These are phyloP conservation scores for Alternaria postmessia DNA, from an alignment of 2,329 filamentous ascomycete genomes.

Conservation along the genomic window DNA sequence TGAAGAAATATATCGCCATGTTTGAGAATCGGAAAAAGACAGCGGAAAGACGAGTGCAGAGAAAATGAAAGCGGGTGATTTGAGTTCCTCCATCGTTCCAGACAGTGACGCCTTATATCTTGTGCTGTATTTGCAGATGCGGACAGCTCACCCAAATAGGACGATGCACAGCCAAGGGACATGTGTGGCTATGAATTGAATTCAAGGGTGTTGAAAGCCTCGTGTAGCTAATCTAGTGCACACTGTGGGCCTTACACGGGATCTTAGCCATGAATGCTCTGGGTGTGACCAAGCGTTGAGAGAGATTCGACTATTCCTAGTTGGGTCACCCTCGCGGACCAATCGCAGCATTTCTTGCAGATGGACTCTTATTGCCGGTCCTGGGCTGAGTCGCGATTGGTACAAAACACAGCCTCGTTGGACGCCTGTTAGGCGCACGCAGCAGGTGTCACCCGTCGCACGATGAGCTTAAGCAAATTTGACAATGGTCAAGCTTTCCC, in stretches of 20 bases:
- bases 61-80: neutral
- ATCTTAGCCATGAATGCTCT: neutral
- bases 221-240: neutral
- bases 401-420: neutral
- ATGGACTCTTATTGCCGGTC: neutral
- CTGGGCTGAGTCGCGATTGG: conserved; percentile 10
- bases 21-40: neutral
- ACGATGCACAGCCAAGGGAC: neutral
- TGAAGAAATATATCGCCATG: conserved; percentile 42
- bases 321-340: conserved; percentile 24
- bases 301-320: conserved; percentile 16
- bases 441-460: neutral
- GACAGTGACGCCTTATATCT: conserved; percentile 17
- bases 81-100: neutral
- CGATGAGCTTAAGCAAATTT: neutral
- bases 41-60: neutral
- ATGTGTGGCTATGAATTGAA: conserved; percentile 9
- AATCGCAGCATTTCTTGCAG: conserved; percentile 21
- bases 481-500: conserved; percentile 2
- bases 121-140: neutral
- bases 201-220: neutral
- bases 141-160: conserved; percentile 16
- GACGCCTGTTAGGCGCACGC: neutral
- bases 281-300: neutral
- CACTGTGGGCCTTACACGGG: neutral